These are phyloP conservation scores for Alternaria longipes DNA, from an alignment of 2,329 filamentous ascomycete species.

Conservation along the genomic window DNA sequence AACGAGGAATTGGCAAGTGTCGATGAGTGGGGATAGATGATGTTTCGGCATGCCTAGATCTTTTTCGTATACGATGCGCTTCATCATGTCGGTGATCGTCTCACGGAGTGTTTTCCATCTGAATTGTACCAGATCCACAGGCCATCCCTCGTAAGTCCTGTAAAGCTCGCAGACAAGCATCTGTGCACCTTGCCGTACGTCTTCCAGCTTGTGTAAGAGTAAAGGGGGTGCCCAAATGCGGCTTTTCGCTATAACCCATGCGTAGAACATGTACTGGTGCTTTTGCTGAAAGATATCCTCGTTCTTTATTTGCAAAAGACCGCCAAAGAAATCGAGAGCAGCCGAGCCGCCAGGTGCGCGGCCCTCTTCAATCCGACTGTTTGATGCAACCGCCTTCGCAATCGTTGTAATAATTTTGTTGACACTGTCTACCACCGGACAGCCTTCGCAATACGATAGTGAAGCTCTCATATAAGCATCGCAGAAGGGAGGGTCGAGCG, in stretches of 20 bases:
- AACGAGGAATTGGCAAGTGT: constrained; percentile 29
- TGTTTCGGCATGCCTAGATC: constrained; percentile 31
- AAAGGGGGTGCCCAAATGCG: constrained; percentile 33
- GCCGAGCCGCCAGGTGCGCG: constrained; percentile 33
- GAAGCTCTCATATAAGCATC: constrained; percentile 47
- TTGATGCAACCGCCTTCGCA: constrained; percentile 25
- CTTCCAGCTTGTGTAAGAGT: constrained; percentile 42
- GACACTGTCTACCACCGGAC: constrained; percentile 24
- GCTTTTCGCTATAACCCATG: constrained; percentile 28
- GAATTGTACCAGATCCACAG: constrained; percentile 22
- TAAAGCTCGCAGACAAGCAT: constrained; percentile 38
- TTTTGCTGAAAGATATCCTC: constrained; percentile 29
- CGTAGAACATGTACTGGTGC: constrained; percentile 34
- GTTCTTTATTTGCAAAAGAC: constrained; percentile 36
- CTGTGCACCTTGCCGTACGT: constrained; percentile 35
- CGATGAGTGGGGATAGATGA: constrained; percentile 39
- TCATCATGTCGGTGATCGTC: constrained; percentile 28
- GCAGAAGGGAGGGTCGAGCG: constrained; percentile 34
- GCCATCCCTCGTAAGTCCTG: constrained; percentile 24
- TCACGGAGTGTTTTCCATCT: constrained; percentile 36
- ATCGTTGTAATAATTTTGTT: constrained; percentile 32
- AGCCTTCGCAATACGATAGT: constrained; percentile 42
- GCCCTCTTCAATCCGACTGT: constrained; percentile 23
- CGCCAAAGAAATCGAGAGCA: constrained; percentile 39
- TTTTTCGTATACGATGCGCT: constrained; percentile 38